These are phyloP conservation scores for Coemansia reversa DNA, from an alignment of 192 early-diverging fungal genomes.

Conservation along the genomic window DNA sequence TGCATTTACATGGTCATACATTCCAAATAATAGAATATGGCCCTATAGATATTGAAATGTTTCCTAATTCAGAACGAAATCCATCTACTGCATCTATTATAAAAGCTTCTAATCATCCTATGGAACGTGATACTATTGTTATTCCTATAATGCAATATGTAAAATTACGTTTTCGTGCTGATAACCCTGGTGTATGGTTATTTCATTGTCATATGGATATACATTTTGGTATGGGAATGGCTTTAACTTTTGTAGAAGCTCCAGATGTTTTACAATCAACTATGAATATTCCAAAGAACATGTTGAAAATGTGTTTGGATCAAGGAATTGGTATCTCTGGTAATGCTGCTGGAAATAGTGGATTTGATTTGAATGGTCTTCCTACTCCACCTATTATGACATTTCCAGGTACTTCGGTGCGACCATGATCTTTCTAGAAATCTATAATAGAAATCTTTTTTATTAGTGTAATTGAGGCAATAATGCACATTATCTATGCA, in stretches of 20 bases:
- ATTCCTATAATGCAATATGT: conserved; percentile 58
- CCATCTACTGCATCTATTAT: neutral
- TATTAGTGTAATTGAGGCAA: too few relatives aligned
- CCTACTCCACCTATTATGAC: too few relatives aligned
- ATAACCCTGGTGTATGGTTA: conserved; percentile 78
- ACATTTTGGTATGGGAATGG: conserved; percentile 67
- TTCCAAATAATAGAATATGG: conserved; percentile 71
- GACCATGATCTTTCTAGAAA: too few relatives aligned
- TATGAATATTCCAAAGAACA: conserved; percentile 43
- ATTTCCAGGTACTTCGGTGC: too few relatives aligned
- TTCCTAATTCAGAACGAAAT: neutral
- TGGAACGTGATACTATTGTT: conserved; percentile 68
- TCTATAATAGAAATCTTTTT: too few relatives aligned
- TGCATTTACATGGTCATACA: conserved; percentile 78
- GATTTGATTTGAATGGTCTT: conserved; percentile 67
- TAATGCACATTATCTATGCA: too few relatives aligned
- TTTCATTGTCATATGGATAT: conserved; percentile 74
- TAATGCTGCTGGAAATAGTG: conserved; percentile 71
- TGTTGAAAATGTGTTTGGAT: conserved; percentile 59
- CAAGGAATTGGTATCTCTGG: conserved; percentile 57
- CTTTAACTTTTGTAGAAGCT: conserved; percentile 64
- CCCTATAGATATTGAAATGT: conserved; percentile 12
- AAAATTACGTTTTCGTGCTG: too few relatives aligned
- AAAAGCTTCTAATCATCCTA: conserved; percentile 3
- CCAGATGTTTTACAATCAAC: conserved; percentile 57